These are phyloP conservation scores for Sporothrix schenckii DNA, from an alignment of 2,329 filamentous ascomycete genomes.

Conservation along the genomic window DNA sequence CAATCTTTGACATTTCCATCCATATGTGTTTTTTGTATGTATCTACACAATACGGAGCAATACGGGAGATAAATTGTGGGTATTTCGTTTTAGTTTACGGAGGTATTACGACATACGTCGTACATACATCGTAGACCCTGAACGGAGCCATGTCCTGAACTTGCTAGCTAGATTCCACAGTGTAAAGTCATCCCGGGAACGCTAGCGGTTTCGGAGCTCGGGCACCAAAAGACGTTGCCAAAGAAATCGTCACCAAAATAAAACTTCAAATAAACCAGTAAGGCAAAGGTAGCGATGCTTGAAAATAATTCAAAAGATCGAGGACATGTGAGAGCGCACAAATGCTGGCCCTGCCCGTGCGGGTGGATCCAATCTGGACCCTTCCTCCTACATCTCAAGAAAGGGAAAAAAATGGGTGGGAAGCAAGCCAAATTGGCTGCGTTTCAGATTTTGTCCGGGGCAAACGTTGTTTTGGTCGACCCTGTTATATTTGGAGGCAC, in stretches of 20 bases:
- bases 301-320: neutral
- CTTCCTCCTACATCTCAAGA: neutral
- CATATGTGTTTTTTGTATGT: neutral
- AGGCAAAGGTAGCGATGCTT: neutral
- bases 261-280: neutral
- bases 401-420: constrained; percentile 13
- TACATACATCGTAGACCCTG: neutral
- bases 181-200: neutral
- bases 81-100: neutral
- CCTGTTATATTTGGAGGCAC: constrained; percentile 7
- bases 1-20: neutral
- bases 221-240: neutral
- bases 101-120: neutral
- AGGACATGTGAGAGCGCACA: neutral
- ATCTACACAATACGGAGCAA: constrained; percentile 17
- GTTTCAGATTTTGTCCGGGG: constrained; percentile 33
- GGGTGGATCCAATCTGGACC: neutral
- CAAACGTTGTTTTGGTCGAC: constrained; percentile 19
- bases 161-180: neutral
- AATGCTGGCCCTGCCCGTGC: neutral
- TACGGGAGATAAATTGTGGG: constrained; percentile 25
- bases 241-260: neutral
- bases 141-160: neutral
- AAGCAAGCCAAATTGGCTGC: constrained; percentile 30
- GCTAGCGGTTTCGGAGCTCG: neutral